Evolutionary conservation across 164 flowering plant species (phyloP), one percentile per base, ranked within the genome.

Genomic region (Annona cherimola): DNA sequence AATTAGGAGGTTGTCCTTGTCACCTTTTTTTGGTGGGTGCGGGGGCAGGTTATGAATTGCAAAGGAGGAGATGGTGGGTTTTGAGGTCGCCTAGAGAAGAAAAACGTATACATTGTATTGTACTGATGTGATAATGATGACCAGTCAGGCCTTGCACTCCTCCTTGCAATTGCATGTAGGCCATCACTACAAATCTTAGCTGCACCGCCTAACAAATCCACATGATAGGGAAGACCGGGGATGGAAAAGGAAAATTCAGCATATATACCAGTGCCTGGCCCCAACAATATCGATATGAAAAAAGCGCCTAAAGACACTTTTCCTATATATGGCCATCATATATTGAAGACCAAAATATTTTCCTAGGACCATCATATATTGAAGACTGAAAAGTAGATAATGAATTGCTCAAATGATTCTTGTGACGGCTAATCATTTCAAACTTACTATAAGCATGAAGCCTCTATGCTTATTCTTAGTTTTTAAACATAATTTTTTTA

Each of bases 1-100:
- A 66, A 40, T 66, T 66, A 66, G 69, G 69, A 66, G 50, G 50
- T 6, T 45, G 55, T 66, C 69, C 44, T 66, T 66, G 69, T 66
- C 69, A 66, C 69, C 46, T 43, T 66, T 43, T 43, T 61, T 64
- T 40, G 69, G 55, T 66, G 69, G 69, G 43, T 66, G 54, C 18
- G 35, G 69, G 8, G 19, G 55, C n/a, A 18, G 43, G 19, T 44
- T 43, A n/a, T 43, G 69, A 64, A 64, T 40, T 40, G 5, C 44
- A 64, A 64, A 64, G 40, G 67, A 1, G 45, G 44, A 26, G 35
- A 26, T 42, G 40, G 67, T 41, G 67, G 67, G 40, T 54, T 54
- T 5, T 66, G n/a, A 41, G 54, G 16, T 3, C 41, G 41, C 42
- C 41, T 1, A 64, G 67, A 14, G 3, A 64, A 9, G 67, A 42